phyloP scores from a whole-genome alignment of 805 yeast species.

The Candida ortonii region DNA sequence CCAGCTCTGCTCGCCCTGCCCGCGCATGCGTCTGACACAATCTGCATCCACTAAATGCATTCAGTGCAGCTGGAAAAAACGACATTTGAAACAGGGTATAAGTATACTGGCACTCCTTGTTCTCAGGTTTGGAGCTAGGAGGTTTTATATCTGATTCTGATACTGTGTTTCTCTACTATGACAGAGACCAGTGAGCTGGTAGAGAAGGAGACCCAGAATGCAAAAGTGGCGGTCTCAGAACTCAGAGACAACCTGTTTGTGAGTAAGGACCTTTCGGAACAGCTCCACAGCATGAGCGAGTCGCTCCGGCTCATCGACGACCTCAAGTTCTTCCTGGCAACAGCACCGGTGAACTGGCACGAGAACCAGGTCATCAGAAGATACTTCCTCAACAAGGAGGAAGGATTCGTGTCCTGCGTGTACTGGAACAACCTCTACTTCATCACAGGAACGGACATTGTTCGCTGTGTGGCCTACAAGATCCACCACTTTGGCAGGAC shows the following conservation, averaged over 20 bases:
- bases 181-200: too few species aligned
- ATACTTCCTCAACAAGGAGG: conserved; percentile 81
- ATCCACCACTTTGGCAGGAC: conserved; percentile 87
- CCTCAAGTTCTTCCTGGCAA: conserved; percentile 78
- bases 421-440: conserved; percentile 88
- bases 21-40: too few species aligned
- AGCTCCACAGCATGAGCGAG: conserved; percentile 37
- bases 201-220: too few species aligned
- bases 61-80: too few species aligned
- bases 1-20: too few species aligned
- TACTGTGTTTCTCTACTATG: too few species aligned
- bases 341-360: conserved; percentile 95
- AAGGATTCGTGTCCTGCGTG: conserved; percentile 89
- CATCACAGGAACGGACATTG: conserved; percentile 95
- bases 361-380: conserved; percentile 82
- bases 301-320: conserved; percentile 67
- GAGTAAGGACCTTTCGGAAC: conserved; percentile 1
- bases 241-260: conserved; percentile 4
- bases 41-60: too few species aligned
- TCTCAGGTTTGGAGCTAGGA: too few species aligned
- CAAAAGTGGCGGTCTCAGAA: conserved; percentile 4
- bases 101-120: too few species aligned
- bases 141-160: too few species aligned
- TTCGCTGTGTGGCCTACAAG: conserved; percentile 83
- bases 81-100: too few species aligned